Base-by-base conservation (phyloP, 371 early-diverging fungal genomes). In the Rhizomucor pusillus region DNA sequence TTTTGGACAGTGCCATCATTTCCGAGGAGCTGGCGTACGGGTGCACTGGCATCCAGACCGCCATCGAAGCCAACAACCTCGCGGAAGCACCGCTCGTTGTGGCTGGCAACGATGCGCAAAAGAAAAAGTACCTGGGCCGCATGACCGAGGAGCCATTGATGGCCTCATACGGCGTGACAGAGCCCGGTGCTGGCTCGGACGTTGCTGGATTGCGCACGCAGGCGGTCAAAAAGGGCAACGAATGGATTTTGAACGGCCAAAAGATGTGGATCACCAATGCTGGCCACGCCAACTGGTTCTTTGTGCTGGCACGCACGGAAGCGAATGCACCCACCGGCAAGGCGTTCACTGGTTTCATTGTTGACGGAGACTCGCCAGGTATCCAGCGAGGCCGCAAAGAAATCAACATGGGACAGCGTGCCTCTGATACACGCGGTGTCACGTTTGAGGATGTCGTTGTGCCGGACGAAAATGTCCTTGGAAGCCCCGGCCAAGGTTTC, bases 251-350 rank as follows among this genome's bases (percentile, higher is more conserved):
- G 29, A 92, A 92, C 52, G 92, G 92, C 0, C 79, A 85, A 69
- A 92, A 92, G 75, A 73, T 73, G 74, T 77, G 74, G 97, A 97
- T 97, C 66, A 97, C 98, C 52, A 95, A 96, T 65, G 91, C 92
- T 44, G 95, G 95, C 24, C 88, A 95, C 66, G 98, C 98, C 63
- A 95, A 97, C 80, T 97, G 97, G 97, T 96, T 86, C 89, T 97
- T 97, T 75, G 89, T 97, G n/a, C 80, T 97, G 43, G 97, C 98
- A 46, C 88, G 88, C 64, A 96, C 96, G 13, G 90, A 89, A 63
- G 77, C 85, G 16, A 74, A 63, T 20, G 93, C 90, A 22, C 75
- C 65, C 36, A 77, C 97, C 20, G 96, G 96, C 49, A 86, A 85
- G 56, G 97, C 95, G 4, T 96, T 97, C 67, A 95, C 97, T 20